Base-by-base conservation (phyloP, 495 filamentous ascomycete genomes). In the Cercophora sp. region DNA sequence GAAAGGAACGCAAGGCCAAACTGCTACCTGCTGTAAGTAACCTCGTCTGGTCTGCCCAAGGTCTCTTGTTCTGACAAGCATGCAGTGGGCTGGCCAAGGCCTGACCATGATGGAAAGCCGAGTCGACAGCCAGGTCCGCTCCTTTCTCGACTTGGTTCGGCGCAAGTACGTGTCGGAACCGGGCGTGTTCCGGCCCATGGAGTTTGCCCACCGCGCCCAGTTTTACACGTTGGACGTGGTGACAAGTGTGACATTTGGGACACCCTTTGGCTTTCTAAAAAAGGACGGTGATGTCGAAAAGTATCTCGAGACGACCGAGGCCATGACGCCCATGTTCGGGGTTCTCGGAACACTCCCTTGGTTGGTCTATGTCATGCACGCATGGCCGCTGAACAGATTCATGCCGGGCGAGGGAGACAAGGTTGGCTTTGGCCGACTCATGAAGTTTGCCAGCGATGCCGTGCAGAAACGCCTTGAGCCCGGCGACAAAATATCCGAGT, bases 381-480 rank as follows among this genome's bases (percentile, higher is more conserved):
- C 24, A 0, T 61, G 54, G 58, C 58, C 58, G 1, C 8, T 61
- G 4, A 55, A 53, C 18, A 26, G 49, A 48, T 8, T 53, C 8
- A 36, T 62, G 37, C 61, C 61, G 1, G 52, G 27, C 4, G 58
- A 59, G 18, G 58, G 56, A 0, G 64, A 67, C 39, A 44, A 47
- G 24, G 44, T 60, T 19, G 61, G 64, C 4, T 60, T 64, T 40
- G 64, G 64, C 15, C 41, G 54, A 16, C 34, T 67, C 41, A 67
- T 67, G 56, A 51, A 56, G 55, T 37, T 50, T 13, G 46, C 46
- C 6, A 44, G 39, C 35, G 37, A 50, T 5, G 26, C 22, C 26
- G 53, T 55, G 6, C 13, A 37, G 9, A 26, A 55, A 9, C 36
- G 53, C 3, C 22, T 55, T 23, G 11, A 44, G 13, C 39, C 45